phyloP scores from a whole-genome alignment of 2,329 filamentous ascomycete genomes.

The Stromatinia cepivora region DNA sequence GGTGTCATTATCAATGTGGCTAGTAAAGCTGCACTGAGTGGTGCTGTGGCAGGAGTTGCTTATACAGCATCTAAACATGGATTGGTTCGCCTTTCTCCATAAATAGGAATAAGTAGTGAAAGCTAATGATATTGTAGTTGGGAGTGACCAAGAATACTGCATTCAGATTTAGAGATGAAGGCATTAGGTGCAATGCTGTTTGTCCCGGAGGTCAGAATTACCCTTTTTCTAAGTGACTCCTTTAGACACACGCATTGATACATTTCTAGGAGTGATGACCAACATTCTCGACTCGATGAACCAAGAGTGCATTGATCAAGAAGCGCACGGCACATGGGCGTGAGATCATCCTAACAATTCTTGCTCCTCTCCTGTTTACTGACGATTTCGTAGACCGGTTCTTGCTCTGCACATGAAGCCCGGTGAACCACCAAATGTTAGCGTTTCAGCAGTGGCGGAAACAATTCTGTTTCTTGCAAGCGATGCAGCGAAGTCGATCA shows the following conservation, averaged over 20 bases:
- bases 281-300: neutral
- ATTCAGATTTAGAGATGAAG: slow-evolving; percentile 48
- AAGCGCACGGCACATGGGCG: neutral
- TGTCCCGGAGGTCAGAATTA: slow-evolving; percentile 43
- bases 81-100: slow-evolving; percentile 35
- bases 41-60: slow-evolving; percentile 46
- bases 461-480: slow-evolving; percentile 44
- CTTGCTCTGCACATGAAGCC: slow-evolving; percentile 39
- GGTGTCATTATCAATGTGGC: slow-evolving; percentile 48
- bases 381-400: slow-evolving; percentile 33
- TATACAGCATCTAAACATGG: slow-evolving; percentile 50
- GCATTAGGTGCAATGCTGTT: slow-evolving; percentile 49
- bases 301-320: neutral
- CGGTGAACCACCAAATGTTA: slow-evolving; percentile 33
- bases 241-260: neutral
- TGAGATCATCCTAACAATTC: neutral
- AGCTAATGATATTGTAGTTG: slow-evolving; percentile 35
- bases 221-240: neutral
- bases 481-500: slow-evolving; percentile 42
- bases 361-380: neutral
- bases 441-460: slow-evolving; percentile 42
- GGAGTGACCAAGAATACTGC: slow-evolving; percentile 51
- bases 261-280: slow-evolving; percentile 1
- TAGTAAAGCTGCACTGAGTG: slow-evolving; percentile 43
- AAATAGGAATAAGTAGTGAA: neutral